Conservation (phyloP, 495 filamentous ascomycete genomes). For the Penicillium cataractarum region DNA sequence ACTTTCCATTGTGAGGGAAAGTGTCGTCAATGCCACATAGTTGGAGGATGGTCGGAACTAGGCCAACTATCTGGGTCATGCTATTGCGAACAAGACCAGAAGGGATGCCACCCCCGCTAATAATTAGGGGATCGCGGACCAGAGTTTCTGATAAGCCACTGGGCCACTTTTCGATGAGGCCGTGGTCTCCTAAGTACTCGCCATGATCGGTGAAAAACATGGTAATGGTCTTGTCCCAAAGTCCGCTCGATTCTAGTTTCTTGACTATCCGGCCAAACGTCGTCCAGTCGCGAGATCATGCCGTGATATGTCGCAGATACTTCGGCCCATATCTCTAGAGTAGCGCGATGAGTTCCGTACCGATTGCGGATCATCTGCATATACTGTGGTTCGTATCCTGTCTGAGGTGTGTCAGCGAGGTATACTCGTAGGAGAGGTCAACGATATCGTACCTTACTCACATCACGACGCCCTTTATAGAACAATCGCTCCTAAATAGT, state of each 20-base stretch:
- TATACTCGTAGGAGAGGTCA: no score
- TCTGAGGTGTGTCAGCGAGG: no score
- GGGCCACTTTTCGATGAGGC: conserved; percentile 37
- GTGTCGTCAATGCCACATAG: conserved; percentile 27
- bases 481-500: not conserved
- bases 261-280: no score
- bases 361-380: no score
- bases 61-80: conserved; percentile 37
- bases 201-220: conserved; percentile 14
- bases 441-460: no score
- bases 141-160: conserved; percentile 21
- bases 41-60: conserved; percentile 34
- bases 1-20: conserved; percentile 30
- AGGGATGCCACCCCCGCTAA: conserved; percentile 32
- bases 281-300: no score
- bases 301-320: no score
- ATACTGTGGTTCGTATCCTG: no score
- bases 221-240: not conserved
- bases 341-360: no score
- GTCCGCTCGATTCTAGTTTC: not conserved
- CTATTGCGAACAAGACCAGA: conserved; percentile 21
- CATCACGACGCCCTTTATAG: not conserved
- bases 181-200: conserved; percentile 33
- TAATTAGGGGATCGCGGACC: conserved; percentile 32
- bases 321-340: no score